A percentile compares a stretch with the other conserved stretches of the same genome.
These are phyloP conservation scores for Epichloe gansuensis DNA, from an alignment of 2,329 filamentous ascomycete species.

Conservation along the genomic window DNA sequence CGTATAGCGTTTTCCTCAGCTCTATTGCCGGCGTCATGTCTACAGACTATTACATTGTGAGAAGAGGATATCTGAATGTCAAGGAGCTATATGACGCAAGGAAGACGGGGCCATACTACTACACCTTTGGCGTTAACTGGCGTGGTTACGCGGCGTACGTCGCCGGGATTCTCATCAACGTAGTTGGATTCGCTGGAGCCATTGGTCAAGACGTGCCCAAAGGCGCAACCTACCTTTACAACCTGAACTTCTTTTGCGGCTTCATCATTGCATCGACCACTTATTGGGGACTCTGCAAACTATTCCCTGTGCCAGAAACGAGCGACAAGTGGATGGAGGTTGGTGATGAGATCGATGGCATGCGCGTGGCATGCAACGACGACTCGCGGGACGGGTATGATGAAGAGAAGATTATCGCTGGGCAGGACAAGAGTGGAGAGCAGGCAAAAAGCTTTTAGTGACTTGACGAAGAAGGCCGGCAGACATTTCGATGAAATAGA, in stretches of 20 bases:
- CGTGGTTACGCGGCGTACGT: slow-evolving; percentile 75
- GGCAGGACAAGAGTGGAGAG: slow-evolving; percentile 1
- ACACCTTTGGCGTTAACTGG: slow-evolving; percentile 62
- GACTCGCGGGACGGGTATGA: slow-evolving; percentile 25
- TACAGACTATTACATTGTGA: slow-evolving; percentile 76
- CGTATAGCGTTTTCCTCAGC: slow-evolving; percentile 88
- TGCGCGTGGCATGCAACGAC: slow-evolving; percentile 35
- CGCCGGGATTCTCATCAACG: slow-evolving; percentile 73
- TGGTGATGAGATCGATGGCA: slow-evolving; percentile 46
- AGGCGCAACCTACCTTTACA: slow-evolving; percentile 76
- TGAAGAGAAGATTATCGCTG: slow-evolving; percentile 17
- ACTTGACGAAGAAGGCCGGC: background rate
- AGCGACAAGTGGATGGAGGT: slow-evolving; percentile 71
- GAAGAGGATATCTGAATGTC: slow-evolving; percentile 67
- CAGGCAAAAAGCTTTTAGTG: slow-evolving; percentile 7
- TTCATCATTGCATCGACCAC: slow-evolving; percentile 54
- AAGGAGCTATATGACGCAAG: slow-evolving; percentile 67
- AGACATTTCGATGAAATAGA: background rate
- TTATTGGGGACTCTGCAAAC: slow-evolving; percentile 58
- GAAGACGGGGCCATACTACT: slow-evolving; percentile 58
- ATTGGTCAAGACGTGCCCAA: slow-evolving; percentile 59
- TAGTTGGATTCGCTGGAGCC: slow-evolving; percentile 80
- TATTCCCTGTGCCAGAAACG: slow-evolving; percentile 61
- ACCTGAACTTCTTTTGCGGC: slow-evolving; percentile 80
- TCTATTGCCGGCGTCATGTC: slow-evolving; percentile 88